phyloP scores from a whole-genome alignment of 2,329 filamentous ascomycete genomes.

The Claviceps sp. region DNA sequence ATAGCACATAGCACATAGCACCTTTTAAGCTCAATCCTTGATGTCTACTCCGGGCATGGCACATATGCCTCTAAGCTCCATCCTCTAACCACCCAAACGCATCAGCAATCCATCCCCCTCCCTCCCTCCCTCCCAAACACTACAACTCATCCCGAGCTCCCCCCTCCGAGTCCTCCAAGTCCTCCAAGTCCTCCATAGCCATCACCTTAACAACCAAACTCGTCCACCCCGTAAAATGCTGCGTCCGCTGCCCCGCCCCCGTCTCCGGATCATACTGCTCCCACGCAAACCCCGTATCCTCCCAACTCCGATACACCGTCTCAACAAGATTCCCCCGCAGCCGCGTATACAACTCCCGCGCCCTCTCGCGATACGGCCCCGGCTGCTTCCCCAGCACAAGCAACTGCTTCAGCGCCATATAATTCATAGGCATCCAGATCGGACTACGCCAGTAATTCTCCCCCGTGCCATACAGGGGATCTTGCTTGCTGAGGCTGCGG shows the following conservation, averaged over 20 bases:
- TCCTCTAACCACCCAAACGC: too few relatives aligned
- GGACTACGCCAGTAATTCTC: slow-evolving; percentile 98
- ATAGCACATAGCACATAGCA: too few relatives aligned
- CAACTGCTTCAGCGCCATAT: slow-evolving; percentile 67
- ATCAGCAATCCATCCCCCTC: neutral
- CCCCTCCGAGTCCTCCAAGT: slow-evolving; percentile 7
- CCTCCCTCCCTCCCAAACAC: neutral
- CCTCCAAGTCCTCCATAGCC: slow-evolving; percentile 89
- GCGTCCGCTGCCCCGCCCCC: slow-evolving; percentile 82
- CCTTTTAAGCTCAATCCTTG: too few relatives aligned
- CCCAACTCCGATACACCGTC: slow-evolving; percentile 80
- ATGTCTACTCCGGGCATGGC: too few relatives aligned
- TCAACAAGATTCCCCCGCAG: slow-evolving; percentile 76
- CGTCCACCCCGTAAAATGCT: slow-evolving; percentile 99
- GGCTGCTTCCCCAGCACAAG: slow-evolving; percentile 49
- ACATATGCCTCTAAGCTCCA: too few relatives aligned
- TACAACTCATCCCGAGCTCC: slow-evolving; percentile 35
- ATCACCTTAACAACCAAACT: slow-evolving; percentile 95
- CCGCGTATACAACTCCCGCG: slow-evolving; percentile 58
- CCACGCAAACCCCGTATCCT: slow-evolving; percentile 90
- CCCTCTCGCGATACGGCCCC: slow-evolving; percentile 56
- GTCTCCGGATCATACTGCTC: slow-evolving; percentile 96
- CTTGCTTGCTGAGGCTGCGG: slow-evolving; percentile 72
- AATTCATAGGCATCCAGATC: slow-evolving; percentile 95
- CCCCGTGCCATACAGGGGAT: slow-evolving; percentile 71